These are phyloP conservation scores for Incumbomyces delicatus DNA, from an alignment of 2,329 filamentous ascomycete species.

Conservation along the genomic window DNA sequence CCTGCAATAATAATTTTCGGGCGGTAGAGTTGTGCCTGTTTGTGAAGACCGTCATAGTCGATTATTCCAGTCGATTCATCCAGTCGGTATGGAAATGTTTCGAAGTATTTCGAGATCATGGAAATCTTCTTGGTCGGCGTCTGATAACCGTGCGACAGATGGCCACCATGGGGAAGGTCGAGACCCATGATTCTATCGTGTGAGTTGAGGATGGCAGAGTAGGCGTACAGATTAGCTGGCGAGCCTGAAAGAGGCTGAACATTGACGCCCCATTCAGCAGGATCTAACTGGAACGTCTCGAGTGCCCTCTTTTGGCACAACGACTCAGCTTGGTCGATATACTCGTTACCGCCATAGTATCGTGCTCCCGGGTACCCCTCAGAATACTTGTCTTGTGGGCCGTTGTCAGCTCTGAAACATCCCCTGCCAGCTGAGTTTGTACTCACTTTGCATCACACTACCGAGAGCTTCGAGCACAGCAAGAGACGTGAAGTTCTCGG, in stretches of 20 bases:
- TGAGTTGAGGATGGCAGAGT: conserved; percentile 85
- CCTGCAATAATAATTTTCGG: conserved; percentile 94
- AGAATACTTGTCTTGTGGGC: conserved; percentile 74
- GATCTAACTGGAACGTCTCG: conserved; percentile 76
- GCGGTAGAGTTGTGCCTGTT: conserved; percentile 77
- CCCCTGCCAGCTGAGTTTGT: neutral
- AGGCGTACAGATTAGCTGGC: conserved; percentile 95
- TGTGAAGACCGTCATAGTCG: conserved; percentile 85
- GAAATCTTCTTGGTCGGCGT: conserved; percentile 91
- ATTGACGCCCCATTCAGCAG: conserved; percentile 94
- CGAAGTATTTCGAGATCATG: conserved; percentile 97
- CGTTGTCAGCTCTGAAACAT: neutral
- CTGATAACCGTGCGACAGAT: conserved; percentile 95
- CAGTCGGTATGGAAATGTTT: conserved; percentile 89
- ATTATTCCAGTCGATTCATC: conserved; percentile 86
- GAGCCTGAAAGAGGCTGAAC: conserved; percentile 67
- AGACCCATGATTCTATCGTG: conserved; percentile 96
- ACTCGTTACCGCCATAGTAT: conserved; percentile 98
- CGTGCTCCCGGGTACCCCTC: conserved; percentile 96
- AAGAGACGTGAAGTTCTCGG: conserved; percentile 97
- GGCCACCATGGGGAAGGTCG: conserved; percentile 90
- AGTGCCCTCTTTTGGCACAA: conserved; percentile 92
- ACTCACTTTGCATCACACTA: conserved; percentile 69
- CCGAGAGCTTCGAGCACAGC: conserved; percentile 97
- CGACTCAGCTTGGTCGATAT: conserved; percentile 92